Evolutionary conservation across 305 asterid genomes (phyloP).

Genomic region (Solanum aculeatissimum): DNA sequence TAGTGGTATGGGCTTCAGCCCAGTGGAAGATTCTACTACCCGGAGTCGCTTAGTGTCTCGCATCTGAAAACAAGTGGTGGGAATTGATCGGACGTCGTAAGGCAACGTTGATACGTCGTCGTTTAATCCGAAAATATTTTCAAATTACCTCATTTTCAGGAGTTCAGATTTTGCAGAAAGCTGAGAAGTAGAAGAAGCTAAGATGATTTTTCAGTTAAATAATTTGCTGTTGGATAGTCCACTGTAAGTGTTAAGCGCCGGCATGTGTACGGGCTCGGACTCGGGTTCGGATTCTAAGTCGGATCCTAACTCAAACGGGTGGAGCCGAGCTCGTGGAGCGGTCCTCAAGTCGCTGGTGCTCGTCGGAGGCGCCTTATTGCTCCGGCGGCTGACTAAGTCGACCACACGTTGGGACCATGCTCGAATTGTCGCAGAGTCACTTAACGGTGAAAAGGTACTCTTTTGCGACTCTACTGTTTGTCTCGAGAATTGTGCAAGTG

Average conservation of each 20-base stretch:
- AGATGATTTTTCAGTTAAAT: background rate
- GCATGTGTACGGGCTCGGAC: conserved; percentile 43
- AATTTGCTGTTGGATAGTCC: background rate
- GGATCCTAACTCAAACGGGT: conserved; percentile 45
- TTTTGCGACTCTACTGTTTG: background rate
- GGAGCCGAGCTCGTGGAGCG: conserved; percentile 72
- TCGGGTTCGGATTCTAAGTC: conserved; percentile 38
- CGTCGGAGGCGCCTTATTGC: conserved; percentile 79
- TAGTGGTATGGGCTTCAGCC: background rate
- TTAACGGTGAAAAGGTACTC: conserved; percentile 80
- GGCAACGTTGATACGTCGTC: background rate
- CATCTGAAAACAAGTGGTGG: background rate
- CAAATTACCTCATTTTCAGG: background rate
- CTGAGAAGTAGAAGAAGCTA: background rate
- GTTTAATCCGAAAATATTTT: background rate
- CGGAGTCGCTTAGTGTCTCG: background rate
- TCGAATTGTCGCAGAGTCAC: conserved; percentile 83
- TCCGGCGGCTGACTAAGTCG: conserved; percentile 88
- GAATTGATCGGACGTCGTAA: background rate
- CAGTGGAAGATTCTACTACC: background rate
- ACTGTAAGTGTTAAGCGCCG: background rate
- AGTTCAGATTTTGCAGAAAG: background rate
- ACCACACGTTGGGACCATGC: conserved; percentile 99
- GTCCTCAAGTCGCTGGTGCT: conserved; percentile 63
- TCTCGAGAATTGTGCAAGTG: background rate